phyloP scores from a whole-genome alignment of 2,329 filamentous ascomycete genomes.

The Endothia cerciana region DNA sequence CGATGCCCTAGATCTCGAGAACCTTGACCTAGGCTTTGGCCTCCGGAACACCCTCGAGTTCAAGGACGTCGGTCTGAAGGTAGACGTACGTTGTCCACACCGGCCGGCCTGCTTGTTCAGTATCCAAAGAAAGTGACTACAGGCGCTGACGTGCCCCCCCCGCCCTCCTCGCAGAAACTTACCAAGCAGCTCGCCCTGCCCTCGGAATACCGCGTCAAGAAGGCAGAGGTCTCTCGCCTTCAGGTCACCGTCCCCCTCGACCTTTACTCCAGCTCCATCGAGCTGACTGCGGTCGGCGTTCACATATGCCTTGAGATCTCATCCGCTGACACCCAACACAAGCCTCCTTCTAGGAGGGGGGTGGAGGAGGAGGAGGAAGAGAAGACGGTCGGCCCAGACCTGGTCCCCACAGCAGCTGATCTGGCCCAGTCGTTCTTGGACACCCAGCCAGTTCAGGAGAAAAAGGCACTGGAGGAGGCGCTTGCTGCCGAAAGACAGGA shows the following conservation, averaged over 20 bases:
- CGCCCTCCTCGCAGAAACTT: conserved; percentile 67
- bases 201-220: conserved; percentile 68
- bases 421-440: conserved; percentile 80
- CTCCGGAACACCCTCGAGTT: conserved; percentile 83
- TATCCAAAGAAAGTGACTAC: neutral
- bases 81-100: conserved; percentile 61
- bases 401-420: conserved; percentile 71
- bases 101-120: neutral
- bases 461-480: conserved; percentile 69
- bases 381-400: conserved; percentile 35
- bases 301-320: conserved; percentile 68
- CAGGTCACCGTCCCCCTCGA: conserved; percentile 86
- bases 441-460: conserved; percentile 68
- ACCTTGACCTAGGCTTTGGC: conserved; percentile 82
- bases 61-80: conserved; percentile 79
- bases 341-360: conserved; percentile 33
- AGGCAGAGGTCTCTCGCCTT: conserved; percentile 75
- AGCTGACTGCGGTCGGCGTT: conserved; percentile 80
- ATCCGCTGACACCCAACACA: conserved; percentile 41
- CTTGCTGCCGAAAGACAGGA: conserved; percentile 66
- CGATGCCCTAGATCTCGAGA: conserved; percentile 82
- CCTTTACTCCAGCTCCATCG: conserved; percentile 82
- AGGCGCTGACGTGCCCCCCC: conserved; percentile 20
- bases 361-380: conserved; percentile 19
- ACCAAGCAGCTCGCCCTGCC: conserved; percentile 76